phyloP scores from a whole-genome alignment of 1,284 basidiomycete species.

The Pholiota adiposa region DNA sequence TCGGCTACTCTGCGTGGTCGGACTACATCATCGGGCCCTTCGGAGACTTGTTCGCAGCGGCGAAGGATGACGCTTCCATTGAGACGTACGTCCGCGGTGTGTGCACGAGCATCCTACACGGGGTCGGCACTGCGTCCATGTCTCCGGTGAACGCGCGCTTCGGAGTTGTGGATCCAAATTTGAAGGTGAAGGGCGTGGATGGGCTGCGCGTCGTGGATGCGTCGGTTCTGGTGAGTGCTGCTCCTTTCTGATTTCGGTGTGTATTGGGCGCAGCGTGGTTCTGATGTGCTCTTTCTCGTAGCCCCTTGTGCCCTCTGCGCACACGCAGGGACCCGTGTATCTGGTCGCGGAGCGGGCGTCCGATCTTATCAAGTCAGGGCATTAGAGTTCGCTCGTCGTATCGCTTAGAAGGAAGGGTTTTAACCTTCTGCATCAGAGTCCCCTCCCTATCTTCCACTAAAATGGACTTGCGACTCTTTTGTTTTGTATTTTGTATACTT shows the following conservation, averaged over 20 bases:
- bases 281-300: not conserved
- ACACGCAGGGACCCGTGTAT: not conserved
- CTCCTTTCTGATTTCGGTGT: not conserved
- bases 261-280: not conserved
- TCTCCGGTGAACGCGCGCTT: not conserved
- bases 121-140: not conserved
- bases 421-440: no score
- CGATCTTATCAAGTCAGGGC: conserved; percentile 2
- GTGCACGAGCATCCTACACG: conserved; percentile 1
- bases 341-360: conserved; percentile 1
- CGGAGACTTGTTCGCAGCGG: not conserved
- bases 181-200: conserved; percentile 1
- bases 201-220: not conserved
- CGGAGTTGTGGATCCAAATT: not conserved
- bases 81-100: conserved; percentile 1
- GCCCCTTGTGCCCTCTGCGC: not conserved
- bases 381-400: not conserved
- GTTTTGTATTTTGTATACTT: not conserved
- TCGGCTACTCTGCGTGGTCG: conserved; percentile 30
- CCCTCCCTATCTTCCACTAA: no score
- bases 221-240: not conserved
- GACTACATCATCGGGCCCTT: conserved; percentile 27
- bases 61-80: not conserved
- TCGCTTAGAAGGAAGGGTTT: not conserved
- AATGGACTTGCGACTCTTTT: no score